phyloP scores from a whole-genome alignment of 2,329 filamentous ascomycete genomes.

The Aspergillus fischeri region DNA sequence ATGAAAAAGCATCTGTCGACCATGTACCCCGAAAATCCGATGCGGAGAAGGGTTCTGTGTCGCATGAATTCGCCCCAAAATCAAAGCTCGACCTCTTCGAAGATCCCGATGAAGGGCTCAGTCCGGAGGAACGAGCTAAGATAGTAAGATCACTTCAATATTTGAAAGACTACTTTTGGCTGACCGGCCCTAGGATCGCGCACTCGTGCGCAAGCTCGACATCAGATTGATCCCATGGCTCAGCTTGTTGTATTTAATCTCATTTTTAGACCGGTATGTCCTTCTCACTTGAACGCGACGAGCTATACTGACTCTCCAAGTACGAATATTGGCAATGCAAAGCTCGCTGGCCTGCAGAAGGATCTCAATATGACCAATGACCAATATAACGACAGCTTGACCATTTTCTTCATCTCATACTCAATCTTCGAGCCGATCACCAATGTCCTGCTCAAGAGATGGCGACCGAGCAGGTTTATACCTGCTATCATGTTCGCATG shows the following conservation, averaged over 20 bases:
- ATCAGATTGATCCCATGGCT: conserved; percentile 45
- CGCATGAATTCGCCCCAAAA: conserved; percentile 2
- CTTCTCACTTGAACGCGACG: neutral
- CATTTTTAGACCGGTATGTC: conserved; percentile 36
- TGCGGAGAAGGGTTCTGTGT: conserved; percentile 13
- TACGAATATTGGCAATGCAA: conserved; percentile 75
- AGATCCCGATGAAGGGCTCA: conserved; percentile 63
- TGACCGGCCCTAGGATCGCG: conserved; percentile 35
- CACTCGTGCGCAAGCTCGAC: conserved; percentile 44
- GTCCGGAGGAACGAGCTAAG: conserved; percentile 57
- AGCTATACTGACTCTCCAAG: conserved; percentile 5
- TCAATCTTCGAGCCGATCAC: conserved; percentile 69
- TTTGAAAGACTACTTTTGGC: neutral
- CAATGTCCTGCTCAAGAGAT: conserved; percentile 73
- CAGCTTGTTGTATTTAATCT: conserved; percentile 43
- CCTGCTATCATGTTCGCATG: conserved; percentile 71
- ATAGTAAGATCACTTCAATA: conserved; percentile 48
- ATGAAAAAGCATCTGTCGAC: conserved; percentile 11
- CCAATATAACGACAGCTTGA: conserved; percentile 70
- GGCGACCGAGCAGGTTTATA: conserved; percentile 74
- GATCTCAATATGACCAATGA: conserved; percentile 60
- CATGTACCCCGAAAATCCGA: conserved; percentile 15
- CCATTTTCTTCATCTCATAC: conserved; percentile 86
- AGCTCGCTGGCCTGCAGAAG: conserved; percentile 52
- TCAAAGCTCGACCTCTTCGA: conserved; percentile 20